These are phyloP conservation scores for Candida verbasci DNA, from an alignment of 805 yeast species.

Conservation along the genomic window DNA sequence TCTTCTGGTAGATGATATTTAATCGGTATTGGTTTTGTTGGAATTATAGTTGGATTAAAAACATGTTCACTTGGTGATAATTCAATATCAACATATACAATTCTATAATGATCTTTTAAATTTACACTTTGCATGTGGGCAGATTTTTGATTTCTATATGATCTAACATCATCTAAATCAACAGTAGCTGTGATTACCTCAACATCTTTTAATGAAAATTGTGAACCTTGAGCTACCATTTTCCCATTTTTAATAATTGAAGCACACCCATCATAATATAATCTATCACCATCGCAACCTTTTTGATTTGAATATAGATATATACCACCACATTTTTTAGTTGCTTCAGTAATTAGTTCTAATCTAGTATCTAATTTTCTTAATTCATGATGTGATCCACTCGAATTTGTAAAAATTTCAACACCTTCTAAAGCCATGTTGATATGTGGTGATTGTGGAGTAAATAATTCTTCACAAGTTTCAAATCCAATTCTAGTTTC, in stretches of 20 bases:
- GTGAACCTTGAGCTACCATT: constrained; percentile 90
- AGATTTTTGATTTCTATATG: constrained; percentile 71
- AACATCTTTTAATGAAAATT: constrained; percentile 84
- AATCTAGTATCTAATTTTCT: constrained; percentile 84
- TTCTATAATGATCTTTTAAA: constrained; percentile 42
- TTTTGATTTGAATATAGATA: constrained; percentile 91
- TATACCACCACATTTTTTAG: constrained; percentile 94
- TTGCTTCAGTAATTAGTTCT: constrained; percentile 84
- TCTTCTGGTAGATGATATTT: constrained; percentile 83
- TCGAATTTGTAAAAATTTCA: constrained; percentile 93
- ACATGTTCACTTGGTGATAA: constrained; percentile 56
- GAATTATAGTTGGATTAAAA: constrained; percentile 59
- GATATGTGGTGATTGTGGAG: constrained; percentile 94
- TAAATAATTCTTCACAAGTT: constrained; percentile 96
- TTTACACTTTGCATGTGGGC: constrained; percentile 68
- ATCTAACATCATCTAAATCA: constrained; percentile 85
- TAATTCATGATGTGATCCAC: constrained; percentile 97
- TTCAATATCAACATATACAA: constrained; percentile 60
- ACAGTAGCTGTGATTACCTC: constrained; percentile 96
- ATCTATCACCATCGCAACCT: constrained; percentile 97
- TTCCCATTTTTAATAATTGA: constrained; percentile 88
- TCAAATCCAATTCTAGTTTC: constrained; percentile 96
- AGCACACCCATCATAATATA: constrained; percentile 97
- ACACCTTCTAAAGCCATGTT: constrained; percentile 92
- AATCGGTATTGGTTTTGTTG: constrained; percentile 49